A percentile compares a stretch with the other conserved stretches of the same genome.
Evolutionary conservation across 129 eudicot genomes (phyloP).

Genomic region (Solidago caesia): DNA sequence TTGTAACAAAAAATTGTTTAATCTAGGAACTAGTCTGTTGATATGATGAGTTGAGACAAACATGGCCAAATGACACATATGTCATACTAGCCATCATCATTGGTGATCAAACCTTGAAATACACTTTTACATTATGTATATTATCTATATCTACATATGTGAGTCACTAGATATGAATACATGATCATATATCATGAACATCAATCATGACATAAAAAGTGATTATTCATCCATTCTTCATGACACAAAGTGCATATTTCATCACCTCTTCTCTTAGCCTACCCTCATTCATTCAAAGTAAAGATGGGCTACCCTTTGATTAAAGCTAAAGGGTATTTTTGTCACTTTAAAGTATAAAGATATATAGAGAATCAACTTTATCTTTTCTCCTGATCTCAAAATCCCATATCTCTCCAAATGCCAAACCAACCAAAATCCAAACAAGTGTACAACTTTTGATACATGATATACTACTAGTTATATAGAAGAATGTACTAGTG

Average conservation of each 20-base stretch:
- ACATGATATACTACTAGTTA: slow-evolving; percentile 10
- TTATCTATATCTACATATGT: slow-evolving; percentile 23
- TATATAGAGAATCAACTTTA: slow-evolving; percentile 55
- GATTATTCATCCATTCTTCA: slow-evolving; percentile 45
- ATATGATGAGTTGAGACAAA: slow-evolving; percentile 32
- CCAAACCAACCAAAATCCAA: slow-evolving; percentile 24
- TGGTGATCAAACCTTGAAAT: slow-evolving; percentile 30
- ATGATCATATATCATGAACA: slow-evolving; percentile 32
- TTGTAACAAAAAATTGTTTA: not conserved
- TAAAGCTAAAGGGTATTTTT: slow-evolving; percentile 85
- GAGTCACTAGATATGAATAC: slow-evolving; percentile 30
- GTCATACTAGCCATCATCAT: slow-evolving; percentile 14
- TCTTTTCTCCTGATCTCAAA: slow-evolving; percentile 44
- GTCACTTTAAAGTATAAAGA: slow-evolving; percentile 52
- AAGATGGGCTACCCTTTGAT: slow-evolving; percentile 43
- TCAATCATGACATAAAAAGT: slow-evolving; percentile 40
- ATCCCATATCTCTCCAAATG: slow-evolving; percentile 13
- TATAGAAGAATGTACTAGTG: slow-evolving; percentile 8
- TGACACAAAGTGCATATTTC: slow-evolving; percentile 66
- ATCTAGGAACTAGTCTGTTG: slow-evolving; percentile 1
- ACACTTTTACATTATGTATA: slow-evolving; percentile 33
- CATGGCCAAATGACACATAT: slow-evolving; percentile 35
- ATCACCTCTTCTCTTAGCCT: slow-evolving; percentile 52
- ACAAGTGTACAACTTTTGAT: slow-evolving; percentile 21
- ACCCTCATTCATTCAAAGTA: slow-evolving; percentile 49